These are phyloP conservation scores for Eimeria necatrix DNA, from an alignment of 169 alveolate genomes.

Conservation along the genomic window DNA sequence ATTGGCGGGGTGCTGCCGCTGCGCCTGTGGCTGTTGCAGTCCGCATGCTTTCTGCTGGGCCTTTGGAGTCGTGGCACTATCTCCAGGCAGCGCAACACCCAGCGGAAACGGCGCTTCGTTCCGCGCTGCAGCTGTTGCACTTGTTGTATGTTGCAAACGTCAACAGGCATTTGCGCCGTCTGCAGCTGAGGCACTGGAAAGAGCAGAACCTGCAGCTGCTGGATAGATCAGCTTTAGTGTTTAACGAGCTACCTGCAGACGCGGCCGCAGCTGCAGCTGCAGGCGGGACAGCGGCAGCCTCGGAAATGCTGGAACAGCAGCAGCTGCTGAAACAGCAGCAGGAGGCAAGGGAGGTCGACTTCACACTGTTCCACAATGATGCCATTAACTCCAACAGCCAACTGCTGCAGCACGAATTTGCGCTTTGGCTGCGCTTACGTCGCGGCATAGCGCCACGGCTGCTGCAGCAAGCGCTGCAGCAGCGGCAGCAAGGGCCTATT, in stretches of 20 bases:
- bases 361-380: conserved; percentile 56
- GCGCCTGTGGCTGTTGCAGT: conserved; percentile 26
- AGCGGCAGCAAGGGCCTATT: not conserved
- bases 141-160: conserved; percentile 48
- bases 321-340: not conserved
- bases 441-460: conserved; percentile 19
- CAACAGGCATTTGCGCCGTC: conserved; percentile 32
- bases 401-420: conserved; percentile 73
- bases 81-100: conserved; percentile 51
- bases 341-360: not conserved
- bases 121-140: conserved; percentile 65
- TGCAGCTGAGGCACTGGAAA: not conserved
- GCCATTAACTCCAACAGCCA: conserved; percentile 63
- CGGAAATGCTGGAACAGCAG: not conserved
- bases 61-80: conserved; percentile 8
- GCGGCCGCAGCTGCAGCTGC: not conserved
- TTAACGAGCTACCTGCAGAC: not conserved
- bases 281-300: not conserved
- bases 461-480: conserved; percentile 36
- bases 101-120: conserved; percentile 46
- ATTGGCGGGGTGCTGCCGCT: not conserved
- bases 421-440: conserved; percentile 63
- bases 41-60: conserved; percentile 56
- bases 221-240: not conserved
- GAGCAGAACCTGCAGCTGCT: not conserved